These are phyloP conservation scores for Jamesozyma jinghongensis DNA, from an alignment of 805 yeast species.

Conservation along the genomic window DNA sequence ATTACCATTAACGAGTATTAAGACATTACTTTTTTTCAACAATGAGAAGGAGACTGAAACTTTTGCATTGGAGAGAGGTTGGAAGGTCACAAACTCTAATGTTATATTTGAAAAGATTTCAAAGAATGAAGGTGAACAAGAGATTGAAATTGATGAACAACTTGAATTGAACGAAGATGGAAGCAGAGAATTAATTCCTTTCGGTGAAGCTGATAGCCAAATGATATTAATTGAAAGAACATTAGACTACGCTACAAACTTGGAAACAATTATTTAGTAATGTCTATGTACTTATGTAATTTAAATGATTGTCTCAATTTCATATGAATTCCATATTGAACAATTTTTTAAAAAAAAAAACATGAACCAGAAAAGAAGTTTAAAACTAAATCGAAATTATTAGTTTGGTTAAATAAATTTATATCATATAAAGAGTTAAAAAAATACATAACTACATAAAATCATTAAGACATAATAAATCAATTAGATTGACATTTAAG, in stretches of 20 bases:
- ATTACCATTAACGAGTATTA: slow-evolving; percentile 75
- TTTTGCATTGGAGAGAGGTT: slow-evolving; percentile 46
- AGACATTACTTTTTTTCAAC: slow-evolving; percentile 63
- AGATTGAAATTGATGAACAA: slow-evolving; percentile 20
- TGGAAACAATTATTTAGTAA: slow-evolving; percentile 75
- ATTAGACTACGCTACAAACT: slow-evolving; percentile 79
- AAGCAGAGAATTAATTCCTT: too few relatives aligned
- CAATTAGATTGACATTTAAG: slow-evolving; percentile 6
- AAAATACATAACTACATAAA: not conserved
- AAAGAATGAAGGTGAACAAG: slow-evolving; percentile 28
- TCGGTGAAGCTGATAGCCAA: slow-evolving; percentile 5
- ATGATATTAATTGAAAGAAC: slow-evolving; percentile 49
- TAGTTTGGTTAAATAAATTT: too few relatives aligned
- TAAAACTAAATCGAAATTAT: too few relatives aligned
- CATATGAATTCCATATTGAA: too few relatives aligned
- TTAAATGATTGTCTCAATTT: too few relatives aligned
- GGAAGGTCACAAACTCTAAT: slow-evolving; percentile 47
- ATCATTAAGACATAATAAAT: too few relatives aligned
- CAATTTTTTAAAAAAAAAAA: too few relatives aligned
- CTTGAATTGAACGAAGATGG: slow-evolving; percentile 26
- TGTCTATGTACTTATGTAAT: too few relatives aligned
- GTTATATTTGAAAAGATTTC: slow-evolving; percentile 39
- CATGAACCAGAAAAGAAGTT: too few relatives aligned
- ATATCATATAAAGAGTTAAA: too few relatives aligned
- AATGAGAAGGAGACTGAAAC: slow-evolving; percentile 45